These are phyloP conservation scores for Phoma sp. DNA, from an alignment of 2,329 filamentous ascomycete species.

Conservation along the genomic window DNA sequence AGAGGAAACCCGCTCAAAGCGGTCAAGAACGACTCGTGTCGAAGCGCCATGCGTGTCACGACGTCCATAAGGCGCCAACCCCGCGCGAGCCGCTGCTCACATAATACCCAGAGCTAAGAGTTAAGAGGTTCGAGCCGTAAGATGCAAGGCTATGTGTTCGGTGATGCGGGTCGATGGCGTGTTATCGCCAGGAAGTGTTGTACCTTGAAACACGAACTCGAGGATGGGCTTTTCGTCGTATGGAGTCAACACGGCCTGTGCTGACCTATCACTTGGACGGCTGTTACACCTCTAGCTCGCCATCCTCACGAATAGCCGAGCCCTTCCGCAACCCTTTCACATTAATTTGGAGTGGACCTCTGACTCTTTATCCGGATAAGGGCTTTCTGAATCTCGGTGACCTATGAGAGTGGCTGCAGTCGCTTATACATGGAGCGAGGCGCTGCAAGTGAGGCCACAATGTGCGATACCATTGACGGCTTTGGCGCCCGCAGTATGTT, in stretches of 20 bases:
- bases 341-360: too few species aligned
- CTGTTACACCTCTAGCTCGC: neutral
- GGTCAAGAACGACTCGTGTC: neutral
- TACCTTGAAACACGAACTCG: neutral
- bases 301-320: neutral
- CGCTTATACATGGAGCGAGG: neutral
- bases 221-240: slow-evolving; percentile 2
- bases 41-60: slow-evolving; percentile 1
- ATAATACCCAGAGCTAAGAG: neutral
- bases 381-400: neutral
- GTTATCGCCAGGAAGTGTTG: slow-evolving; percentile 7
- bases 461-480: neutral
- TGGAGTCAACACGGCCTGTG: neutral
- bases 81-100: neutral
- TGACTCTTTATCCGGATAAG: slow-evolving; percentile 14
- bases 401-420: neutral
- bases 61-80: neutral
- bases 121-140: neutral
- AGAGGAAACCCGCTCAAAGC: neutral
- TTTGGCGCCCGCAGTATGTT: neutral
- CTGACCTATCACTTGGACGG: neutral
- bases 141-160: neutral
- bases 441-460: neutral
- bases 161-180: slow-evolving; percentile 1
- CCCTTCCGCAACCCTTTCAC: too few species aligned